phyloP scores from a whole-genome alignment of 805 yeast species.

The Metschnikowia bowlesiae region DNA sequence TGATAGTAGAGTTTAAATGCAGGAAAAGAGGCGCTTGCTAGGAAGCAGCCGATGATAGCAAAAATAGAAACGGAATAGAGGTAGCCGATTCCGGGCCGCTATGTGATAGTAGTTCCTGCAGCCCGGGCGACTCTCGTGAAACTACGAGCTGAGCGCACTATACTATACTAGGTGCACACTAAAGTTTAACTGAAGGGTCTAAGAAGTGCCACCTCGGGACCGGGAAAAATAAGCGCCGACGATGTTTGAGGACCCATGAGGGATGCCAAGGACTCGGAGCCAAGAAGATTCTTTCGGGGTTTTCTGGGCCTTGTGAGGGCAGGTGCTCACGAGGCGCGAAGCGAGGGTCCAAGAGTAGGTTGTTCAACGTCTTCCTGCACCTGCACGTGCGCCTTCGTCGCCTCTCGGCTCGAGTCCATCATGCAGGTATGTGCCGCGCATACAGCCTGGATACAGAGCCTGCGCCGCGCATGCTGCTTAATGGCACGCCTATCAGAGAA shows the following conservation, averaged over 20 bases:
- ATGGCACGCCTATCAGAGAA: too few species aligned
- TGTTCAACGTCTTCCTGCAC: neutral
- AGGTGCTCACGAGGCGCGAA: too few species aligned
- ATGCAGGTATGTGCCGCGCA: neutral
- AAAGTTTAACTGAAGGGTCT: neutral
- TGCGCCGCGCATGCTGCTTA: neutral
- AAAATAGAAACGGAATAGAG: neutral
- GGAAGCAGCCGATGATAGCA: neutral
- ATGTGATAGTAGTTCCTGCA: neutral
- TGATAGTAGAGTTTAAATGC: too few species aligned
- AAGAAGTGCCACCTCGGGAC: neutral
- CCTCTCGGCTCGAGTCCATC: neutral
- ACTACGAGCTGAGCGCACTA: neutral
- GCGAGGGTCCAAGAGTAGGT: neutral
- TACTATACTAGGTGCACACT: neutral
- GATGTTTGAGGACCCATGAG: neutral
- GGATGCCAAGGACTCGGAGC: too few species aligned
- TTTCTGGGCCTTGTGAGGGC: too few species aligned
- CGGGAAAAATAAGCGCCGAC: neutral
- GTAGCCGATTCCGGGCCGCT: neutral
- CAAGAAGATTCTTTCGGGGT: too few species aligned
- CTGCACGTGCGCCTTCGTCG: neutral
- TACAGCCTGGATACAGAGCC: neutral
- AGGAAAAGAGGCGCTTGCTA: too few species aligned
- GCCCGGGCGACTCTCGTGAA: neutral